Base-by-base conservation (phyloP, 345 rosid species). In the Salix dunnii region DNA sequence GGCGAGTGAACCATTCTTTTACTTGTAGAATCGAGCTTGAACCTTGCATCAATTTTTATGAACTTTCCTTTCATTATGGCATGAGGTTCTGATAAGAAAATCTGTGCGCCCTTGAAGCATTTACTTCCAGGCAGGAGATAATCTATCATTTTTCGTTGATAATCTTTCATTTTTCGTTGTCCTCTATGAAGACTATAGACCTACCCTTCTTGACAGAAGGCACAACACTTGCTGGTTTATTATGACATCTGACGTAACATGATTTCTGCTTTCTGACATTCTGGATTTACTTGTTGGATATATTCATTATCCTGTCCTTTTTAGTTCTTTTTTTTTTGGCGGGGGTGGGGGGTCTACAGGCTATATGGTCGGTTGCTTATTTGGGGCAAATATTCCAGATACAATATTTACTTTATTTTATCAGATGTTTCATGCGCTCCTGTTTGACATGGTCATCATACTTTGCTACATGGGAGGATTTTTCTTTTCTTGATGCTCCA, bases 231-330 rank as follows among this genome's bases (percentile, higher is more conserved):
- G 43, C 30, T 23, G 31, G 42, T 60, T 70, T 28, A 23, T 20
- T 30, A 12, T 49, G 62, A 48, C 40, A 70, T 20, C 62, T 27
- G 38, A 36, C 66, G 16, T 49, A 72, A 72, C 46, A 72, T 35
- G 75, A 55, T 60, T 72, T 72, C 43, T 72, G 51, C n/a, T 40
- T 10, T 49, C 55, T 49, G 55, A 49, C 18, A 49, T 49, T 49
- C 18, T 18, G 55, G 55, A 49, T 49, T 17, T 21, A 49, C 55
- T 49, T 49, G 55, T 17, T 49, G 20, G 55, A 49, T 49, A 18
- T 49, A 1, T 49, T 17, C 21, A 49, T 17, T 49, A 49, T 5
- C 7, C 20, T 49, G 5, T 1, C 20, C 0, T 1, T 16, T 4
- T 49, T 49, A 4, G 18, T 49, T 49, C 16, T 48, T 4, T 16